Percentiles rank a stretch among this genome's conserved stretches.
Conservation (phyloP, 2,329 filamentous ascomycete species). For the Parastagonospora nodorum region DNA sequence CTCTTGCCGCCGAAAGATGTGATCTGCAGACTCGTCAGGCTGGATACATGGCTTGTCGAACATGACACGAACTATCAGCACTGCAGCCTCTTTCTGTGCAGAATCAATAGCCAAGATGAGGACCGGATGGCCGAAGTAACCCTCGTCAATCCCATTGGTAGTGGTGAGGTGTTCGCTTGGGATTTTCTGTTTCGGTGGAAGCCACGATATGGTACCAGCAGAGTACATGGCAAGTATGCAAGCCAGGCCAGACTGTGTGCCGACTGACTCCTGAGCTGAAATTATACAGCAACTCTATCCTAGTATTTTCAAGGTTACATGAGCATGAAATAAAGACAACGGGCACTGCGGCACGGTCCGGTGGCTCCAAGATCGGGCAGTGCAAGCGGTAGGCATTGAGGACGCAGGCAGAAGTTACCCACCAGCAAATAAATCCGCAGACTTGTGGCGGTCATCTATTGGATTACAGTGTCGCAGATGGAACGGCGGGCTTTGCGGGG, state of each 20-base stretch:
- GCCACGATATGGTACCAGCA: slow-evolving; percentile 1
- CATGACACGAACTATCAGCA: not conserved
- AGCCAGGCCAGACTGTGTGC: not conserved
- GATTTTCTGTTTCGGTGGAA: slow-evolving; percentile 1
- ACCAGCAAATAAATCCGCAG: too few species aligned
- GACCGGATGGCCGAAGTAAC: slow-evolving; percentile 7
- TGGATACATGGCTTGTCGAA: not conserved
- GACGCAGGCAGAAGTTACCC: too few species aligned
- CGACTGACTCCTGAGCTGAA: not conserved
- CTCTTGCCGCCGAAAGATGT: slow-evolving; percentile 4
- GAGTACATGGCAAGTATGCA: not conserved
- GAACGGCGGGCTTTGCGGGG: not conserved
- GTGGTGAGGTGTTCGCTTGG: not conserved
- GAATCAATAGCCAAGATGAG: not conserved
- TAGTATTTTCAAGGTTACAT: not conserved
- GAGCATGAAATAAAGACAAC: too few species aligned
- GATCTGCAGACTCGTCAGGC: not conserved
- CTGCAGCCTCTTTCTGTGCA: not conserved
- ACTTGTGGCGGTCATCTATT: not conserved
- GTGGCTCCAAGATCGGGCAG: too few species aligned
- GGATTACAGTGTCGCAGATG: not conserved
- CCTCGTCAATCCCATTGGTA: not conserved
- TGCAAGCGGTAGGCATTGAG: too few species aligned
- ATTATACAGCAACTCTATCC: not conserved
- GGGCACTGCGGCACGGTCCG: too few species aligned